Percentiles rank a stretch among this genome's conserved stretches.
Evolutionary conservation across 2,329 filamentous ascomycete genomes (phyloP).

Genomic region (Talaromyces sp.): DNA sequence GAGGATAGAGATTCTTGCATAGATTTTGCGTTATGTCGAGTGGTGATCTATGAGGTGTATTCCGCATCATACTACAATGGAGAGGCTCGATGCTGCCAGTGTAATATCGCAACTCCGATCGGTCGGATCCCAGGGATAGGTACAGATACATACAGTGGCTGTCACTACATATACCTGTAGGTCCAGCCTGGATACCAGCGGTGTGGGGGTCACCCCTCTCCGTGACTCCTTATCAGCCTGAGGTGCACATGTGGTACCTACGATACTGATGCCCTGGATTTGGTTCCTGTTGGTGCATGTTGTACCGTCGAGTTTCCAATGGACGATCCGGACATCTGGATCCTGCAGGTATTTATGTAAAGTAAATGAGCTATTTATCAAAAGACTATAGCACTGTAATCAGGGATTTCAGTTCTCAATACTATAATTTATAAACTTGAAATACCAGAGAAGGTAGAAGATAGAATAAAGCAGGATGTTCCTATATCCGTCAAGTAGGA

Average conservation of each 20-base stretch:
- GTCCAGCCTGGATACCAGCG: slow-evolving; percentile 3
- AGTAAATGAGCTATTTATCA: no score
- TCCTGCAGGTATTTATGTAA: neutral
- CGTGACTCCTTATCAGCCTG: no score
- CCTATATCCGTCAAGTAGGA: neutral
- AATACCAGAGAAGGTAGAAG: no score
- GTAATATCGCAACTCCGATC: no score
- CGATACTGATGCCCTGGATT: neutral
- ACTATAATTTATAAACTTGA: neutral
- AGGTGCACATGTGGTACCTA: neutral
- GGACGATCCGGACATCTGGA: neutral
- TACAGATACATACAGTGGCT: neutral
- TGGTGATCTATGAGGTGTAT: no score
- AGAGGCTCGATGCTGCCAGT: no score
- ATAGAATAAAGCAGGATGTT: neutral
- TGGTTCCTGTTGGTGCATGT: neutral
- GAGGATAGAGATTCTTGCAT: neutral
- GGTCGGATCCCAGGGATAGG: neutral
- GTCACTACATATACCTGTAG: neutral
- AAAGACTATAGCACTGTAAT: neutral
- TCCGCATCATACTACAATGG: no score
- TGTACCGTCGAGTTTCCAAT: slow-evolving; percentile 1
- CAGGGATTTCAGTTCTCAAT: neutral
- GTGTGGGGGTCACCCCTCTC: neutral
- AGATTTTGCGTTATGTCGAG: neutral